A percentile compares a stretch with the other conserved stretches of the same genome.
These are phyloP conservation scores for Cercis canadensis DNA, from an alignment of 306 rosid species.

Conservation along the genomic window DNA sequence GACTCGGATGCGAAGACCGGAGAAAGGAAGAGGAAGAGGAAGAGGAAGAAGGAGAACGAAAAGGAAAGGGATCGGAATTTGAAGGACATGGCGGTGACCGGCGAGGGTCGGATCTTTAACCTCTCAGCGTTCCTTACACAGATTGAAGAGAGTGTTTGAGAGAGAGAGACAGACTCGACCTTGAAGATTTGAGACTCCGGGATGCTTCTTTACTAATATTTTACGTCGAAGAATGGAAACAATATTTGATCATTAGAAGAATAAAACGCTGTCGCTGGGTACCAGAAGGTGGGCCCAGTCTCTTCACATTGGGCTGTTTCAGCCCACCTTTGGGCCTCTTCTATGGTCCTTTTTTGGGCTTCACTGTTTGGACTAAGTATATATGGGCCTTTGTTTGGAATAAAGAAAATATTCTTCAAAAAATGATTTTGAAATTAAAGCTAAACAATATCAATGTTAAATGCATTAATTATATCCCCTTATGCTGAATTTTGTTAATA, in stretches of 20 bases:
- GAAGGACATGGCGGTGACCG: conserved; percentile 70
- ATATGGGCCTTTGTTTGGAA: too few species aligned
- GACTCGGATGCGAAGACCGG: conserved; percentile 73
- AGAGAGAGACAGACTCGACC: conserved; percentile 36
- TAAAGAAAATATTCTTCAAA: too few species aligned
- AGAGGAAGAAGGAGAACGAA: neutral
- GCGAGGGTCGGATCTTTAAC: conserved; percentile 56
- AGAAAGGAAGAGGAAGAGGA: conserved; percentile 50
- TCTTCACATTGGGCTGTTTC: neutral
- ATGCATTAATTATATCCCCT: too few species aligned
- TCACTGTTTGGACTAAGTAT: too few species aligned
- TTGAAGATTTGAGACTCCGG: conserved; percentile 23
- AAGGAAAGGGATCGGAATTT: conserved; percentile 60
- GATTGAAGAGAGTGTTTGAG: neutral
- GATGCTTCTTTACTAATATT: neutral
- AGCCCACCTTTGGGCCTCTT: too few species aligned
- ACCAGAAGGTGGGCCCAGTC: neutral
- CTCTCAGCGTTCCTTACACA: conserved; percentile 22
- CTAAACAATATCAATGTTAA: too few species aligned
- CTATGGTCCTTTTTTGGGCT: too few species aligned
- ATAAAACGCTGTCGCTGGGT: conserved; percentile 2
- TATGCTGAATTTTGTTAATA: too few species aligned
- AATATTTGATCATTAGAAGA: neutral
- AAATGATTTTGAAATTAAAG: too few species aligned
- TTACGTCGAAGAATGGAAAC: neutral